phyloP scores from a whole-genome alignment of 495 filamentous ascomycete genomes.

The Lepraria neglecta region DNA sequence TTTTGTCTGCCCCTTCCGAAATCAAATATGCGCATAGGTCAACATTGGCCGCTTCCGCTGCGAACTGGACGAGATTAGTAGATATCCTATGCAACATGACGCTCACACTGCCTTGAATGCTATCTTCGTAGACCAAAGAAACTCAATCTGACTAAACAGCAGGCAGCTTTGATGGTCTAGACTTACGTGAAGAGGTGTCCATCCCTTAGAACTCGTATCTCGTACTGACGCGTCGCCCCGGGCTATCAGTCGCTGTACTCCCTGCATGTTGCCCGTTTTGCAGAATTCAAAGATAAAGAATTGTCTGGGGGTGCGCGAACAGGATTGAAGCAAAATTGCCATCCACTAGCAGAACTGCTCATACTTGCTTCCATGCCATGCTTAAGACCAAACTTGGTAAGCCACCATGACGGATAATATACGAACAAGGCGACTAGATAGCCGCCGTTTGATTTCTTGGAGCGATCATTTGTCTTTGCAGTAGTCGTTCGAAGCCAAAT shows the following conservation, averaged over 20 bases:
- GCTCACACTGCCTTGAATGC: too few species aligned
- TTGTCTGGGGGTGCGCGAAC: background rate
- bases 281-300: background rate
- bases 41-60: too few species aligned
- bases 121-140: too few species aligned
- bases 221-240: background rate
- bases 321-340: background rate
- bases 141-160: too few species aligned
- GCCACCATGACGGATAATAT: background rate
- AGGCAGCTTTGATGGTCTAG: background rate
- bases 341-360: background rate
- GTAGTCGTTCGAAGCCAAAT: too few species aligned
- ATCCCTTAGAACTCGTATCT: background rate
- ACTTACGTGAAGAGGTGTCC: background rate
- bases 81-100: too few species aligned
- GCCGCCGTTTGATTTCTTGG: too few species aligned
- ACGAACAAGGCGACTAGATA: too few species aligned
- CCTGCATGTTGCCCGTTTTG: background rate
- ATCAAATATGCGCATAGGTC: too few species aligned
- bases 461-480: too few species aligned
- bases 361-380: background rate
- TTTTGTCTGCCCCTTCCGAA: too few species aligned
- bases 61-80: too few species aligned
- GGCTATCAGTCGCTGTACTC: background rate
- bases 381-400: background rate